Base-by-base conservation (phyloP, 2,329 filamentous ascomycete species). In the Fusarium beomiforme region DNA sequence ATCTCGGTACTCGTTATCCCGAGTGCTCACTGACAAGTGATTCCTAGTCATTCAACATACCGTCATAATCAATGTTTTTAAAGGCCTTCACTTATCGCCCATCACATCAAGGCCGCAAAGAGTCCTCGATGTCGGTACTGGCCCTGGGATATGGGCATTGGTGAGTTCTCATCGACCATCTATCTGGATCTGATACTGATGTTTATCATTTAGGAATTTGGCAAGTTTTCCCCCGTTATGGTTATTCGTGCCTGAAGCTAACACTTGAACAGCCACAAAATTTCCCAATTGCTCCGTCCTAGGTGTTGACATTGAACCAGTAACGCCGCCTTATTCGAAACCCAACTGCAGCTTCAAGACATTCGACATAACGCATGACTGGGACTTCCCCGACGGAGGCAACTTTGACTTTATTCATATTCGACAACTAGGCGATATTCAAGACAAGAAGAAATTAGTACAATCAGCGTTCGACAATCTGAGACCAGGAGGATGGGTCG, bases 401-500 rank as follows among this genome's bases (percentile, higher is more conserved):
- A 55, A 70, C 36, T 74, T 72, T 7, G 71, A 74, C 6, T 63
- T 74, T 4, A 74, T 74, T 8, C 71, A 74, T 8, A 29, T 74
- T 3, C 65, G 71, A 53, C 69, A 72, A 41, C 33, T 74, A 2
- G 71, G 71, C 47, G 71, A 74, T 13, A 58, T 72, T 3, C 57
- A 51, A 5, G 71, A 74, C 11, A 74, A 74, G 2, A 49, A 46
- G 23, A 66, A 60, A 26, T 14, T 75, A 4, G 17, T 72, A 14
- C 67, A 75, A 37, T 57, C 70, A 9, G 33, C 57, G 23, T 75
- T 59, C 19, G 64, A 75, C 24, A 70, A 74, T 24, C 51, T 75
- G 19, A 72, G 65, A 19, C 72, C 72, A 14, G 72, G 72, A 64
- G 72, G 72, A 64, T 75, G 72, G 72, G 72, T 72, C 21, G 72